Evolutionary conservation across 2,329 filamentous ascomycete species (phyloP), one percentile per base, ranked within the genome.

Genomic region (Immersiporthe knoxdaviesiana): DNA sequence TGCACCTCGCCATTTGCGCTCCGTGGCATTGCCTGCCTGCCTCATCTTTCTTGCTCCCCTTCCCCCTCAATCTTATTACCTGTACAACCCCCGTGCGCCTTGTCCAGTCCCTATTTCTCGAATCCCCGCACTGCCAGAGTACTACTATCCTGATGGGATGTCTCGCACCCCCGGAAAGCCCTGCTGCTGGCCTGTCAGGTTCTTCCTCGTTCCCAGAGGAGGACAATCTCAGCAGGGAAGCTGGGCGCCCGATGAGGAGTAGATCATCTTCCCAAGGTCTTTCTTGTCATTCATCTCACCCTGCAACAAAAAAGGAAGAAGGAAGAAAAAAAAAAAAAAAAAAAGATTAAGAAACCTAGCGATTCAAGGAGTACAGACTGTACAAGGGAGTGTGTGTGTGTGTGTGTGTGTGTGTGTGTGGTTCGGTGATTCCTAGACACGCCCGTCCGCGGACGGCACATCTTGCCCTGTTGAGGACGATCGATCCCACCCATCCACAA

Each of bases 401-500:
- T 47, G 21, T 35, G 35, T n/a, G 35, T 35, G 35, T 35, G 35
- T n/a, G 35, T 35, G 35, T 4, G 52, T n/a, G 44, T 47, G 21
- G 21, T 47, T 47, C 44, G 44, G 24, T 56, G 6, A 30, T 56
- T 56, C 52, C 52, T 56, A 32, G 52, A 56, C 52, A 56, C 27
- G 52, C 52, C 52, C 52, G 24, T 30, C 52, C 52, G 52, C 52
- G 24, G 27, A 30, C 24, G 52, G 52, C 24, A 30, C 52, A 30
- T 30, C 52, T 27, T 56, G 52, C 52, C 52, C 30, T 56, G 52
- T 18, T 30, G 52, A 56, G 52, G 24, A 30, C 24, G 52, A 56
- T 47, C 52, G 52, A 56, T 56, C 52, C 52, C 24, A 56, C 52
- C 52, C 52, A 56, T 56, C 52, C 52, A 56, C 52, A 56, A 30